A percentile compares a stretch with the other conserved stretches of the same genome.
These are phyloP conservation scores for Lecanicillium sp. DNA, from an alignment of 2,329 filamentous ascomycete genomes.

Conservation along the genomic window DNA sequence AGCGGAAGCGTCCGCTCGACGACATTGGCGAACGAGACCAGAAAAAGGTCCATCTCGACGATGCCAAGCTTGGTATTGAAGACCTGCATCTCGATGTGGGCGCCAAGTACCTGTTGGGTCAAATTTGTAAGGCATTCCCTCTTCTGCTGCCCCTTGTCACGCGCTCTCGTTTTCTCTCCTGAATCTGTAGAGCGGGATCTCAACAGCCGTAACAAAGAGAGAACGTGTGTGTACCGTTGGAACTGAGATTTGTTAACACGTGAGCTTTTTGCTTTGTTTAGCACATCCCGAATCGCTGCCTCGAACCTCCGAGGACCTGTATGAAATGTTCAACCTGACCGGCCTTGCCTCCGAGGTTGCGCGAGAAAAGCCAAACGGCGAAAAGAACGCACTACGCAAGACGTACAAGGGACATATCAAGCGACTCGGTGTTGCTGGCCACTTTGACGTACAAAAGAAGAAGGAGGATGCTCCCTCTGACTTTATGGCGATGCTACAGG, in stretches of 20 bases:
- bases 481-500: constrained; percentile 41
- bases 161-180: no score
- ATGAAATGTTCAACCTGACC: constrained; percentile 47
- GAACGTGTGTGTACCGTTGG: constrained; percentile 15
- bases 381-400: constrained; percentile 59
- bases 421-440: constrained; percentile 50
- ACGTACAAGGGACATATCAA: constrained; percentile 64
- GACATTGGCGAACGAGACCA: constrained; percentile 47
- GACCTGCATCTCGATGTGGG: constrained; percentile 59
- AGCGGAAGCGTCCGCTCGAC: constrained; percentile 52
- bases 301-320: constrained; percentile 47
- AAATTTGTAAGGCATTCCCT: constrained; percentile 55
- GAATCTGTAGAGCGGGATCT: neutral
- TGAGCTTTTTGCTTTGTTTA: constrained; percentile 25
- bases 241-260: constrained; percentile 30
- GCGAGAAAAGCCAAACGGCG: constrained; percentile 54
- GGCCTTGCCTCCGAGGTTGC: constrained; percentile 53
- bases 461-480: constrained; percentile 42
- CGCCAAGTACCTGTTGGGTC: constrained; percentile 58
- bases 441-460: constrained; percentile 51
- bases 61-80: constrained; percentile 52
- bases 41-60: constrained; percentile 57
- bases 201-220: neutral
- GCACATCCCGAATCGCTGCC: constrained; percentile 40
- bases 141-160: constrained; percentile 14